Base-by-base conservation (phyloP, 345 rosid species). In the Citropsis articulata region DNA sequence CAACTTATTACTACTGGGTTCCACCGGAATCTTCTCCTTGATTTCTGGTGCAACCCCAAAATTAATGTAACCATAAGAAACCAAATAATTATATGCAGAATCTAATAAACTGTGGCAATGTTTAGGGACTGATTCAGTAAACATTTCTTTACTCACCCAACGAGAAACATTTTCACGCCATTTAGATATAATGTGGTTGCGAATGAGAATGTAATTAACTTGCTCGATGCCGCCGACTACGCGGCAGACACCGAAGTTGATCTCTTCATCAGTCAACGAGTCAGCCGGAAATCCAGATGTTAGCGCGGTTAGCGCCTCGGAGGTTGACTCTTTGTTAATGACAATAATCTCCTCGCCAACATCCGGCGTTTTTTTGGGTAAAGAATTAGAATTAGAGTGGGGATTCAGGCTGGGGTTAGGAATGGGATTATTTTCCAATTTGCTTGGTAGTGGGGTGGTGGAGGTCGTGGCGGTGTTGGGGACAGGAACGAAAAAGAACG, bases 271-370 rank as follows among this genome's bases (percentile, higher is more conserved):
- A 0, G 97, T 94, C 19, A 96, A 85, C 1, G 94, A 90, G 78
- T 96, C 99, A 0, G 98, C 98, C 0, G 98, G 99, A 82, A 96
- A 96, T 25, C 99, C 99, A 16, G 99, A 93, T 0, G 98, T 87
- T 38, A 96, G 91, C 10, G 95, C 99, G 2, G 84, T 92, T 63
- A 96, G 68, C 36, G 99, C 99, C 86, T 96, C 99, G 3, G 89
- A 65, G 12, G 98, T 96, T 64, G 99, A 84, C n/a, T 96, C 98
- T 74, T 87, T 92, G 71, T 94, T 96, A 81, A 96, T 92, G 40
- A 93, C 93, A 28, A 96, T 94, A 77, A 96, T 96, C 87, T 96
- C 99, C 70, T 92, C 98, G 16, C 91, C 85, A 1, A 89, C 75
- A 61, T 89, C 78, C 72, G 79, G 92, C 56, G 69, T 59, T 24